Evolutionary conservation across 306 rosid genomes (phyloP).

Genomic region (Ochetophila trinervis): DNA sequence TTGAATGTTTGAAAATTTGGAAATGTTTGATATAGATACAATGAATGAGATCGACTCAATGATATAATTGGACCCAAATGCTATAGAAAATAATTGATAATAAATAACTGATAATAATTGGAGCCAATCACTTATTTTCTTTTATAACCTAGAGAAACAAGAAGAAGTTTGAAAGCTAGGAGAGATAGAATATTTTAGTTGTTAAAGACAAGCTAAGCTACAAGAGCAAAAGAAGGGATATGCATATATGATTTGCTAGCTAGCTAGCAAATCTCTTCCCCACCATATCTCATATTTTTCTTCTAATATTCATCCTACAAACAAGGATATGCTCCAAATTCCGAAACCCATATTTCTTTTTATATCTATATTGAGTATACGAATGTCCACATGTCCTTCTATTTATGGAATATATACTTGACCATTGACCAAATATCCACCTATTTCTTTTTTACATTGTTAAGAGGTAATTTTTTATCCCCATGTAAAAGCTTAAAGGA

Average conservation of each 20-base stretch:
- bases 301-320: constrained; percentile 14
- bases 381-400: constrained; percentile 38
- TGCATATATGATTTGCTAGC: constrained; percentile 36
- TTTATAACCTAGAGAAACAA: constrained; percentile 21
- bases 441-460: constrained; percentile 12
- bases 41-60: constrained; percentile 37
- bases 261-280: constrained; percentile 41
- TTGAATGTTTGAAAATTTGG: not conserved
- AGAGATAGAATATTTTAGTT: constrained; percentile 24
- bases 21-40: constrained; percentile 13
- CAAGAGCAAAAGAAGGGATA: constrained; percentile 45
- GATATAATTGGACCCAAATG: constrained; percentile 33
- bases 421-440: not conserved
- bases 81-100: constrained; percentile 33
- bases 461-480: constrained; percentile 24
- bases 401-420: constrained; percentile 24
- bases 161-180: constrained; percentile 28
- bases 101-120: constrained; percentile 51
- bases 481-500: constrained; percentile 19
- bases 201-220: constrained; percentile 32
- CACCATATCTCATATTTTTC: constrained; percentile 36
- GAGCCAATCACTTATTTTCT: constrained; percentile 15
- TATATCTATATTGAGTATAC: constrained; percentile 20
- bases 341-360: constrained; percentile 14
- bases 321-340: constrained; percentile 12